Percentiles rank a stretch among this genome's conserved stretches.
Evolutionary conservation across 1,284 basidiomycete species (phyloP).

Genomic region (Malassezia vespertilionis): DNA sequence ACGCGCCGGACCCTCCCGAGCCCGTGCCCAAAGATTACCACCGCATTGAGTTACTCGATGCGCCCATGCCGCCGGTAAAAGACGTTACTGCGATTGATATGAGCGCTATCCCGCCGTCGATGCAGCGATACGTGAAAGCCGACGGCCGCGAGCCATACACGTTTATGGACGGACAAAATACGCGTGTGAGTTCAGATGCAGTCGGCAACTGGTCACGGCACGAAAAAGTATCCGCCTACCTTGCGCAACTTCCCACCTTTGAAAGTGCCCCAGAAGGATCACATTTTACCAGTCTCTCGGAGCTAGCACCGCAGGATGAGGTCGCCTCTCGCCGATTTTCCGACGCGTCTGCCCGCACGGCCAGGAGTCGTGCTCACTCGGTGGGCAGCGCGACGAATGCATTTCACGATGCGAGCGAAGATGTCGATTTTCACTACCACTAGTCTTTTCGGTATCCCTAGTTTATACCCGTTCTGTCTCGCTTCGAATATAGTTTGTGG

Average conservation of each 20-base stretch:
- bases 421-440: too few relatives aligned
- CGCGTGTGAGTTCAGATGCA: neutral
- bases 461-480: neutral
- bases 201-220: neutral
- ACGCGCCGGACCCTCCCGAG: neutral
- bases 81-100: too few relatives aligned
- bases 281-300: neutral
- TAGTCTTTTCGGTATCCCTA: too few relatives aligned
- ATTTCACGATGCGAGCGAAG: neutral
- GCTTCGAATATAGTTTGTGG: neutral
- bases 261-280: neutral
- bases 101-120: neutral
- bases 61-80: neutral
- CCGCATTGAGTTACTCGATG: neutral
- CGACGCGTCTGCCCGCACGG: neutral
- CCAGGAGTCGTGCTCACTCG: neutral
- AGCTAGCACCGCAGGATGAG: neutral
- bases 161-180: neutral
- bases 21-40: too few relatives aligned
- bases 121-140: neutral
- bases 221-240: slow-evolving; percentile 6
- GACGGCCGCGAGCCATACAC: neutral
- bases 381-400: neutral
- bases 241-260: slow-evolving; percentile 3
- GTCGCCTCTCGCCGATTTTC: neutral